phyloP scores from a whole-genome alignment of 345 rosid genomes.

The Pseudoturritis turrita region DNA sequence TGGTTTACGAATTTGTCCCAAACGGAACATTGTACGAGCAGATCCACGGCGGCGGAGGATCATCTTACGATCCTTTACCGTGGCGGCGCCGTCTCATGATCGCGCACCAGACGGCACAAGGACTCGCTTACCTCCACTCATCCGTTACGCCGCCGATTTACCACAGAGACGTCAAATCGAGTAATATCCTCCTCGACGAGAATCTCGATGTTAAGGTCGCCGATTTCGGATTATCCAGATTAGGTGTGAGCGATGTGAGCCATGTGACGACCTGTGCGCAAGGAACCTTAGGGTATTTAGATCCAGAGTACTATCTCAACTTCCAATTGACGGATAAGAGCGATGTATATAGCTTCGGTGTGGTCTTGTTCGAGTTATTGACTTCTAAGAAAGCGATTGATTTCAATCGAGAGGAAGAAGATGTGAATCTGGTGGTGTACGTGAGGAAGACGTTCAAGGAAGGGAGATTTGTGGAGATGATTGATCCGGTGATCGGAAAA shows the following conservation, averaged over 20 bases:
- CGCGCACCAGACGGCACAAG: slow-evolving; percentile 51
- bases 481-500: slow-evolving; percentile 40
- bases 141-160: slow-evolving; percentile 54
- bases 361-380: slow-evolving; percentile 52
- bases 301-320: slow-evolving; percentile 56
- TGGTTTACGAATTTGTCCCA: slow-evolving; percentile 52
- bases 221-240: slow-evolving; percentile 55
- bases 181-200: slow-evolving; percentile 54
- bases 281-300: slow-evolving; percentile 60
- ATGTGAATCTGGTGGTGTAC: slow-evolving; percentile 50
- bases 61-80: slow-evolving; percentile 22
- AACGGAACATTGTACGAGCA: slow-evolving; percentile 52
- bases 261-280: slow-evolving; percentile 59
- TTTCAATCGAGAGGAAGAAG: slow-evolving; percentile 48
- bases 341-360: slow-evolving; percentile 63
- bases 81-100: slow-evolving; percentile 43
- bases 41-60: slow-evolving; percentile 24
- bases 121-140: slow-evolving; percentile 52
- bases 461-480: slow-evolving; percentile 35
- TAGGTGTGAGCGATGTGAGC: slow-evolving; percentile 38
- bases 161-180: slow-evolving; percentile 55
- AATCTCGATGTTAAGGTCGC: slow-evolving; percentile 50
- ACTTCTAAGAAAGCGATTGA: slow-evolving; percentile 50
- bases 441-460: slow-evolving; percentile 39
- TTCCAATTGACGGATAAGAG: slow-evolving; percentile 61